Percentiles rank a stretch among this genome's conserved stretches.
Evolutionary conservation across 2,329 filamentous ascomycete genomes (phyloP).

Genomic region (Fonsecaea pugnacius): DNA sequence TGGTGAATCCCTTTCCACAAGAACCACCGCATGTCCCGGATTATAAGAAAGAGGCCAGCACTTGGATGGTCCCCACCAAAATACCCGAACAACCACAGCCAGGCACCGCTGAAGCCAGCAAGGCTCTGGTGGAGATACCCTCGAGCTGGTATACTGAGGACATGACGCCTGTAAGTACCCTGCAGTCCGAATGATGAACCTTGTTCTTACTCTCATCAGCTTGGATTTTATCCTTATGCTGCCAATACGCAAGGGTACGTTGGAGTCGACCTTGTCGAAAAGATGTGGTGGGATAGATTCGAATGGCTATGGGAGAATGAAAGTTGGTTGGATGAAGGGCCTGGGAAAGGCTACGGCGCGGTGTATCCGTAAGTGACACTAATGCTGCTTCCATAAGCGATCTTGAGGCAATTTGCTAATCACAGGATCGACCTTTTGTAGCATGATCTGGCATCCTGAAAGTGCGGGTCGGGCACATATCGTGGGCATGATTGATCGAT

Average conservation of each 20-base stretch:
- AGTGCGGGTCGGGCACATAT: constrained; percentile 36
- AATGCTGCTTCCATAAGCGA: constrained; percentile 14
- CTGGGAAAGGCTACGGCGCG: constrained; percentile 36
- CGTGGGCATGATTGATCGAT: constrained; percentile 38
- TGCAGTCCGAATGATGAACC: not conserved
- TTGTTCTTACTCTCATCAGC: constrained; percentile 26
- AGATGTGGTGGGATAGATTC: constrained; percentile 66
- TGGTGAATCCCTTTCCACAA: constrained; percentile 44
- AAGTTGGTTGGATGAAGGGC: constrained; percentile 37
- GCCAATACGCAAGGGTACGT: constrained; percentile 64
- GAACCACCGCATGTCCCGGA: constrained; percentile 47
- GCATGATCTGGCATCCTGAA: constrained; percentile 39
- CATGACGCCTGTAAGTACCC: constrained; percentile 45
- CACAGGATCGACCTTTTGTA: constrained; percentile 8
- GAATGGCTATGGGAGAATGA: constrained; percentile 58
- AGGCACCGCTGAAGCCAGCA: constrained; percentile 36
- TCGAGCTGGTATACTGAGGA: constrained; percentile 55
- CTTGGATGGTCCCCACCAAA: constrained; percentile 52
- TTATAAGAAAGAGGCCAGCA: constrained; percentile 48
- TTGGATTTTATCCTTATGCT: constrained; percentile 50
- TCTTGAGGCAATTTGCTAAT: constrained; percentile 14
- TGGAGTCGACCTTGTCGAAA: constrained; percentile 60
- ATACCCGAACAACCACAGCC: constrained; percentile 31
- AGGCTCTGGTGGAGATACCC: constrained; percentile 48
- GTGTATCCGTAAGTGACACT: constrained; percentile 33